A percentile compares a stretch with the other conserved stretches of the same genome.
phyloP scores from a whole-genome alignment of 805 yeast species.

The Metschnikowia aberdeeniae region DNA sequence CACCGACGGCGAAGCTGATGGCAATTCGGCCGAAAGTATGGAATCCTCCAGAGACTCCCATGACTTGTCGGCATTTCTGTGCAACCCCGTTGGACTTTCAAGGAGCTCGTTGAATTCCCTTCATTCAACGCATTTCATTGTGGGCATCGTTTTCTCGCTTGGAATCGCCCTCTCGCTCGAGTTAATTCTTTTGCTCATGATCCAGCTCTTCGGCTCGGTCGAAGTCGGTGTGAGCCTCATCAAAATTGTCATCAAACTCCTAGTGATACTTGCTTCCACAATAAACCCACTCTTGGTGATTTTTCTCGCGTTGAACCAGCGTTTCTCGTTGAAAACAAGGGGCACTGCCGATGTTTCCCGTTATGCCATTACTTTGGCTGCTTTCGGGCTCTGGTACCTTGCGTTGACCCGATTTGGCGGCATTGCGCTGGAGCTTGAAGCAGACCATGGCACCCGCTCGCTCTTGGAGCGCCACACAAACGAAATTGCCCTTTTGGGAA shows the following conservation, averaged over 20 bases:
- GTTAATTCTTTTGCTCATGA: slow-evolving; percentile 32
- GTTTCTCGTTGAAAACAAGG: slow-evolving; percentile 19
- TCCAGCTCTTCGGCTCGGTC: slow-evolving; percentile 28
- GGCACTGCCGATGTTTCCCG: slow-evolving; percentile 2
- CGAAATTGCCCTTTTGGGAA: slow-evolving; percentile 46
- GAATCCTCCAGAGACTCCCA: background rate
- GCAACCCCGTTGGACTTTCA: background rate
- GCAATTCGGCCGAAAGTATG: slow-evolving; percentile 1
- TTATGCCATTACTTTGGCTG: slow-evolving; percentile 4
- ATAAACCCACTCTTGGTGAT: slow-evolving; percentile 42
- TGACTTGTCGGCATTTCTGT: background rate
- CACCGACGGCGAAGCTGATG: slow-evolving; percentile 13
- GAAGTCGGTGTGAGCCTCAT: slow-evolving; percentile 29
- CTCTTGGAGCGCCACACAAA: slow-evolving; percentile 42
- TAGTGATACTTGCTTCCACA: slow-evolving; percentile 38
- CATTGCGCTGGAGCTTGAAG: slow-evolving; percentile 23
- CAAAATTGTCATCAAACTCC: slow-evolving; percentile 33
- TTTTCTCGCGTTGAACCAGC: slow-evolving; percentile 27
- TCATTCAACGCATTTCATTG: slow-evolving; percentile 4
- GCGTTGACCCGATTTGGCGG: slow-evolving; percentile 33
- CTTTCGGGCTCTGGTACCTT: slow-evolving; percentile 29
- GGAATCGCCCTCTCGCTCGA: slow-evolving; percentile 30
- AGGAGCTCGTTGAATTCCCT: background rate
- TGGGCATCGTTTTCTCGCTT: slow-evolving; percentile 27
- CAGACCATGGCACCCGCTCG: slow-evolving; percentile 17